Percentiles rank a stretch among this genome's conserved stretches.
phyloP scores from a whole-genome alignment of 2,329 filamentous ascomycete genomes.

The Blastomyces gilchristii region DNA sequence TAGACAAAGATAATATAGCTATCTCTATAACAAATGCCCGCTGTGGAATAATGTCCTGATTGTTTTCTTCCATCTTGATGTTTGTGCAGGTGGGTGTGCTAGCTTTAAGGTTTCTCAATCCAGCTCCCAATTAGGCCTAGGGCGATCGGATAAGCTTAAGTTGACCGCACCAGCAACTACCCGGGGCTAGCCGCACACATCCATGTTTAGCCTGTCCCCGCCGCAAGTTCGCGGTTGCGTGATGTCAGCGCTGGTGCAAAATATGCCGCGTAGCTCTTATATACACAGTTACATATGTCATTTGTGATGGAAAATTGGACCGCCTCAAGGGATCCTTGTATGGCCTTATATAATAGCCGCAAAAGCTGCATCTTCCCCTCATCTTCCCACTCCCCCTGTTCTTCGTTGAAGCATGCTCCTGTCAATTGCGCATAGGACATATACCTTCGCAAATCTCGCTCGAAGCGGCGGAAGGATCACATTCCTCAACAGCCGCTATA shows the following conservation, averaged over 20 bases:
- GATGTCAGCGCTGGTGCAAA: not conserved
- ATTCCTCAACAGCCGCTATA: not conserved
- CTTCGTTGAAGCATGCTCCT: conserved; percentile 11
- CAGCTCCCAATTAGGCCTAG: not conserved
- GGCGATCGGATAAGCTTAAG: not conserved
- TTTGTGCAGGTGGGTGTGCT: not conserved
- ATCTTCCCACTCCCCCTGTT: not conserved
- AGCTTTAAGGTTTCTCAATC: not conserved
- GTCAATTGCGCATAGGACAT: conserved; percentile 12
- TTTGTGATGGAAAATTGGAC: not conserved
- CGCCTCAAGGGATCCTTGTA: not conserved
- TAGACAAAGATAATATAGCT: not conserved
- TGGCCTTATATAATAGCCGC: not conserved
- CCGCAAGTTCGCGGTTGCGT: not conserved
- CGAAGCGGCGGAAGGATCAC: too few relatives aligned
- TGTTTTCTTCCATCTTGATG: not conserved
- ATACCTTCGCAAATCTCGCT: not conserved
- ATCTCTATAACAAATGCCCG: not conserved
- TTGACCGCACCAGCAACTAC: not conserved
- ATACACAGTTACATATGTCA: too few relatives aligned
- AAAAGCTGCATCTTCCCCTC: not conserved
- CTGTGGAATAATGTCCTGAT: not conserved
- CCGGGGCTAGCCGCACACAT: conserved; percentile 4
- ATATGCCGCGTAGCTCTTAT: not conserved
- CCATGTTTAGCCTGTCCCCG: not conserved